Base-by-base conservation (phyloP, 169 alveolate species). In the Plasmodium gaboni region DNA sequence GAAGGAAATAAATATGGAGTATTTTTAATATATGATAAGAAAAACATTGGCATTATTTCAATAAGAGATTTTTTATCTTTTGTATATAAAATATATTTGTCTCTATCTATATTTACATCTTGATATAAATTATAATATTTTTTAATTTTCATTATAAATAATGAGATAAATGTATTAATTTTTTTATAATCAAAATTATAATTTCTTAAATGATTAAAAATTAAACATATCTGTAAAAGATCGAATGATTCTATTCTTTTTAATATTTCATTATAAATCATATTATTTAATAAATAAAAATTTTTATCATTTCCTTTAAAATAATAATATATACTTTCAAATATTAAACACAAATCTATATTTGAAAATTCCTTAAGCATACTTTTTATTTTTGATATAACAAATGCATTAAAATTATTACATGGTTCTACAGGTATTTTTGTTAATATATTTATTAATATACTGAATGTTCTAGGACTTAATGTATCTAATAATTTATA, bases 11-110 rank as follows among this genome's bases (percentile, higher is more conserved):
- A 12, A 42, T 28, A 6, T 38, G 48, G 60, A 7, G 46, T 7
- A 6, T 64, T 78, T 50, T 78, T 78, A 13, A 64, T 70, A 24
- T 78, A 78, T 13, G 89, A 55, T 60, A 78, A 78, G 53, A 78
- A 78, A 65, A 78, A 78, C 89, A 78, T 78, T 9, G 89, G 89
- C 2, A 63, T 28, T n/a, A 64, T 65, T 78, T 78, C 78, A 57
- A 78, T 63, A 59, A 78, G 60, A 10, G 78, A 65, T 2, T 28
- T 42, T 51, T 78, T 78, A 55, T 78, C 67, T 59, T 57, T 55
- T 19, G 72, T 78, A 24, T 2, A 59, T 22, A 78, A 59, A 13
- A 78, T 78, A 50, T 78, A 78, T 65, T 78, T 78, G 13, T 78
- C 76, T 22, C 53, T 68, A 38, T 28, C 19, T 28, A 50, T 64